phyloP scores from a whole-genome alignment of 805 yeast genomes.

The Candida insectorum region DNA sequence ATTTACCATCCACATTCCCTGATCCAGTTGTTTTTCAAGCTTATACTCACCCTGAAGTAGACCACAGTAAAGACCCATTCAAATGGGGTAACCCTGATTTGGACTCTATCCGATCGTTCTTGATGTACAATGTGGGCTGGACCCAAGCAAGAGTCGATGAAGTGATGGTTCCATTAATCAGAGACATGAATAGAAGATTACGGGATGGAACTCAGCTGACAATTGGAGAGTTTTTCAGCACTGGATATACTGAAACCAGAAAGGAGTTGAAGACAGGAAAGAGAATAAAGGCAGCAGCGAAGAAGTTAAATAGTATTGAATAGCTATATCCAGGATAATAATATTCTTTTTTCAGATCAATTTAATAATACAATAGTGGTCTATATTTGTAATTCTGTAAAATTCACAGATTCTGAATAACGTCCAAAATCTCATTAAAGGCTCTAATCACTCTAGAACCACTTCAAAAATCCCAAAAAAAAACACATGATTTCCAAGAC shows the following conservation, averaged over 20 bases:
- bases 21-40: slow-evolving; percentile 68
- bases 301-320: slow-evolving; percentile 39
- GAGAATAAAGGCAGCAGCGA: slow-evolving; percentile 58
- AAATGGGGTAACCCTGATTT: slow-evolving; percentile 89
- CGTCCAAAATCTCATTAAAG: too few species aligned
- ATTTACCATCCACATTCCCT: slow-evolving; percentile 65
- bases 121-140: slow-evolving; percentile 80
- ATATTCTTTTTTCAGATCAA: too few species aligned
- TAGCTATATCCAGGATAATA: neutral
- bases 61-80: slow-evolving; percentile 71
- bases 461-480: too few species aligned
- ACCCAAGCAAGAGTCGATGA: slow-evolving; percentile 70
- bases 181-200: slow-evolving; percentile 66
- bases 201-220: slow-evolving; percentile 56
- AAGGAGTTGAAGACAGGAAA: slow-evolving; percentile 54
- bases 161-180: slow-evolving; percentile 78
- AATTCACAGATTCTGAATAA: too few species aligned
- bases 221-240: slow-evolving; percentile 66
- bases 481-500: too few species aligned
- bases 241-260: slow-evolving; percentile 46
- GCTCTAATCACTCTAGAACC: too few species aligned
- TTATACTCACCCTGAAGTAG: slow-evolving; percentile 78
- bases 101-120: slow-evolving; percentile 68
- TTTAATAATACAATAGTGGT: too few species aligned
- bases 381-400: too few species aligned